Conservation (phyloP, 1,284 basidiomycete species). For the Irpex rosettiformis region DNA sequence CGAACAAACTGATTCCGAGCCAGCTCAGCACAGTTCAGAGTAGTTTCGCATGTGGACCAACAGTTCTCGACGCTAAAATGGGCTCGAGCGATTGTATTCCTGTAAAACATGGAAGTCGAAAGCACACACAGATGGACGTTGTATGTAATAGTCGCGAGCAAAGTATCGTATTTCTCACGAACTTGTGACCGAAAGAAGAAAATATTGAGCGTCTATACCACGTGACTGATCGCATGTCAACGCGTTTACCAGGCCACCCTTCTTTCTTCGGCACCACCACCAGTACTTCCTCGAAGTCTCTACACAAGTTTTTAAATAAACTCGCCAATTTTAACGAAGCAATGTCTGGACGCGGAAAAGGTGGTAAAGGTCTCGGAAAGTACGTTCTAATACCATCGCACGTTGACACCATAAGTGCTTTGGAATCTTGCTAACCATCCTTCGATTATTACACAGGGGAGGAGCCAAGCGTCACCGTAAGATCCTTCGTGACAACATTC, state of each 20-base stretch:
- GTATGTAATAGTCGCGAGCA: no score
- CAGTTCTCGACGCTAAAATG: no score
- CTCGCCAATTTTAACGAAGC: background rate
- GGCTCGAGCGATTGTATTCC: no score
- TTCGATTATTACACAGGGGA: constrained; percentile 15
- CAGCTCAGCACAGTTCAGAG: no score
- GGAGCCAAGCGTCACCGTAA: constrained; percentile 62
- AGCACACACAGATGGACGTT: no score
- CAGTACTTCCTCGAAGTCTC: background rate
- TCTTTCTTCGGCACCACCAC: background rate
- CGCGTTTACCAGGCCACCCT: background rate
- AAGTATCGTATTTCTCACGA: no score
- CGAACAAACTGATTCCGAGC: no score
- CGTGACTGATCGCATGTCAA: background rate
- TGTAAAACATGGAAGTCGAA: no score
- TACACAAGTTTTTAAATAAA: background rate
- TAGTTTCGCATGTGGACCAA: no score
- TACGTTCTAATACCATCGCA: background rate
- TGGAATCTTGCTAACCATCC: background rate
- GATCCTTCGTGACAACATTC: constrained; percentile 68
- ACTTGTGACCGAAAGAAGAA: no score
- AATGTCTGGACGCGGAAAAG: constrained; percentile 67
- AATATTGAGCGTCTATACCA: background rate
- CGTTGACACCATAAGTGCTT: background rate
- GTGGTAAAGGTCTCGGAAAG: constrained; percentile 43